These are phyloP conservation scores for Lipomyces mesembrius DNA, from an alignment of 805 yeast species.

Conservation along the genomic window DNA sequence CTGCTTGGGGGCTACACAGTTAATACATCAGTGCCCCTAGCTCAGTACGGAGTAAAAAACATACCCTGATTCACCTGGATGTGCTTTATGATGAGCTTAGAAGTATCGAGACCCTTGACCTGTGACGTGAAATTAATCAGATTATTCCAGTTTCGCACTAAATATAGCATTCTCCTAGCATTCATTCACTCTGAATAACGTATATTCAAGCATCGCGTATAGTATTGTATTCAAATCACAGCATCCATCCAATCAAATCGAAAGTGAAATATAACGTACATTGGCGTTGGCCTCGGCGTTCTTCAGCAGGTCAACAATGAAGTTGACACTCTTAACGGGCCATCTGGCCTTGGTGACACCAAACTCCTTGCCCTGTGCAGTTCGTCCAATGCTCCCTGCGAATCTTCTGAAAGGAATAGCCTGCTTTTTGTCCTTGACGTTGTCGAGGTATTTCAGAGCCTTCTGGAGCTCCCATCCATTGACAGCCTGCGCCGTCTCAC, in stretches of 20 bases:
- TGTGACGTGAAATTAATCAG: conserved; percentile 38
- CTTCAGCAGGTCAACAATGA: conserved; percentile 89
- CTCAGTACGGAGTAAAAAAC: neutral
- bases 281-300: conserved; percentile 99
- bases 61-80: conserved; percentile 93
- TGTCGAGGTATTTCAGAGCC: conserved; percentile 94
- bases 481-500: conserved; percentile 98
- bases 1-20: conserved; percentile 84
- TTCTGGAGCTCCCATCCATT: conserved; percentile 96
- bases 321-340: conserved; percentile 98
- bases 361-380: conserved; percentile 99
- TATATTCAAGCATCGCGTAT: neutral
- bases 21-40: neutral
- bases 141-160: conserved; percentile 2
- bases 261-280: conserved; percentile 36
- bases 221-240: neutral
- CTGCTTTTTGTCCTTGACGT: conserved; percentile 97
- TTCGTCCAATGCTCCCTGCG: conserved; percentile 96
- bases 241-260: neutral
- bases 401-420: conserved; percentile 99
- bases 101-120: conserved; percentile 95
- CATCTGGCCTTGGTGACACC: conserved; percentile 99
- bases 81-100: conserved; percentile 93
- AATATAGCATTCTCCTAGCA: neutral
- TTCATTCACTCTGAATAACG: neutral